These are phyloP conservation scores for Myxozyma melibiosi DNA, from an alignment of 805 yeast species.

Conservation along the genomic window DNA sequence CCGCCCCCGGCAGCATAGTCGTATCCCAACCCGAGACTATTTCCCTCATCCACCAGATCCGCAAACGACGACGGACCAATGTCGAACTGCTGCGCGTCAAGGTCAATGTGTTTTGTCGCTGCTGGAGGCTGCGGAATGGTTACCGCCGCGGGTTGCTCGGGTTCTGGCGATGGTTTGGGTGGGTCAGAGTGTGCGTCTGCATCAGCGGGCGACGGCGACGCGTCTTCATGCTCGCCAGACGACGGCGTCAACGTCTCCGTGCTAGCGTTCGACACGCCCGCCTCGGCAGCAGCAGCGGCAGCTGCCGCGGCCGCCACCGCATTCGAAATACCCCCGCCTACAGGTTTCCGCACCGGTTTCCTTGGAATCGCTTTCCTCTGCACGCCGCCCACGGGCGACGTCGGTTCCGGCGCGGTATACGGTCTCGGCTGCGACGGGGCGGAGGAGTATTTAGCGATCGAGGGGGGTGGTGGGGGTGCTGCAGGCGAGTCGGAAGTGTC, in stretches of 20 bases:
- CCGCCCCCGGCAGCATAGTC: constrained; percentile 4
- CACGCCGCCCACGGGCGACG: constrained; percentile 1
- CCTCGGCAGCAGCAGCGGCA: neutral
- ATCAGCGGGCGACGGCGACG: too few species aligned
- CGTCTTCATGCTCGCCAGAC: too few species aligned
- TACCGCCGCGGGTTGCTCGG: neutral
- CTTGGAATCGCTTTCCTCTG: constrained; percentile 7
- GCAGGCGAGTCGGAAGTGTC: neutral
- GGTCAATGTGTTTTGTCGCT: too few species aligned
- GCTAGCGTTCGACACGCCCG: neutral
- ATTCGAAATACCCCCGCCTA: neutral
- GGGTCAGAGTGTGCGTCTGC: too few species aligned
- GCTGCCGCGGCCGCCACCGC: neutral
- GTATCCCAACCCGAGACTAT: constrained; percentile 27
- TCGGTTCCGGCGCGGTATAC: constrained; percentile 10
- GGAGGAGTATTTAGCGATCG: constrained; percentile 8
- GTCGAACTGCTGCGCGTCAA: constrained; percentile 8
- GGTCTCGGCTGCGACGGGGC: constrained; percentile 15
- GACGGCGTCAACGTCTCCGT: constrained; percentile 1
- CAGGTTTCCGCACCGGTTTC: constrained; percentile 16
- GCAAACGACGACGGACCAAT: constrained; percentile 20
- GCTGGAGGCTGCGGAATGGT: neutral
- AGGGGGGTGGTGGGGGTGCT: constrained; percentile 23
- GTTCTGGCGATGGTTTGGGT: too few species aligned
- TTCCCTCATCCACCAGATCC: constrained; percentile 31